Evolutionary conservation across 1,284 basidiomycete species (phyloP), one percentile per base, ranked within the genome.

Genomic region (Ustilago xerochloae): DNA sequence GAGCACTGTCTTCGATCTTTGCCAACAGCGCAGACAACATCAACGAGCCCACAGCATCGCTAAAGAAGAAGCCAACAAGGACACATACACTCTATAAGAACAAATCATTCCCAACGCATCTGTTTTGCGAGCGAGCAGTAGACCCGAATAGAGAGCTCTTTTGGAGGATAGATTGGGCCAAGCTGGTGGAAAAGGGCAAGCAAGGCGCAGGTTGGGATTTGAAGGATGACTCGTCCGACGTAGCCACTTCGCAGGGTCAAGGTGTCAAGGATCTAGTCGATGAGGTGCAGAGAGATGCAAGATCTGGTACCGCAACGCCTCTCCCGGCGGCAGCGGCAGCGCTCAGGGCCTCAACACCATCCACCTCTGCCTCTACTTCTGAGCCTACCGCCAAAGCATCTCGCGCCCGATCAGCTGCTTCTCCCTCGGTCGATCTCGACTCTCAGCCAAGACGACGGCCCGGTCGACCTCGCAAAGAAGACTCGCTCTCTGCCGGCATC

Each of bases 201-300:
- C 36, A 63, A 12, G 74, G 65, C 5, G 62, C 57, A 8, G 64
- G 68, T 0, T 79, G 77, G 77, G 71, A 77, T 39, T 29, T 79
- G 26, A 60, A 67, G 28, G 77, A 77, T 29, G 61, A 75, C 28
- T 67, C 65, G 10, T 65, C 66, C n/a, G 73, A 70, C 15, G 41
- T 68, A 0, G 61, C 62, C 8, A 62, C 58, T 13, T 65, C 65
- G 16, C 54, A 69, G 12, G 70, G 70, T 15, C 75, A 71, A 22
- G 64, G 68, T 32, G 73, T 75, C 49, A 71, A 67, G n/a, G 73
- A 71, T 32, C 57, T 75, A n/a, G 68, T 75, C 8, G 73, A 75
- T 20, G 38, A 69, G 30, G 66, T 47, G 24, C 66, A 69, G 8
- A 43, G 57, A 41, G 66, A 63, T 13, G 33, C 56, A 13, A 18